Evolutionary conservation across 306 rosid species (phyloP).

Genomic region (Glycine latifolia): DNA sequence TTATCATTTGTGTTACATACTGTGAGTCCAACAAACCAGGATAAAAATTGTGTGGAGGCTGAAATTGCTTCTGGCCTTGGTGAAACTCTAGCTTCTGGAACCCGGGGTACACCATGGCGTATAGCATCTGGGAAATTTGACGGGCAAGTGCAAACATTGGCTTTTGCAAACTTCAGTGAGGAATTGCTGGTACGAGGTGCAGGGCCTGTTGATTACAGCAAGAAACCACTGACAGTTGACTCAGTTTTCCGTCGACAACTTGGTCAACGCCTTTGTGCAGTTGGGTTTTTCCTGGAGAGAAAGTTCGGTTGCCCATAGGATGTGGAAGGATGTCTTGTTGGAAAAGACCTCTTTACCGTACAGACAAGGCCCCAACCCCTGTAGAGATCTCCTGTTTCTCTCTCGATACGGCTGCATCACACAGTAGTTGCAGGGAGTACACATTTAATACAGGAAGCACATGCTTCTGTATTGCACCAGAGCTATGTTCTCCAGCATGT

Average conservation of each 20-base stretch:
- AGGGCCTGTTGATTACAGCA: conserved; percentile 91
- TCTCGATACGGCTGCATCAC: too few relatives aligned
- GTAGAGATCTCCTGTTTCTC: conserved; percentile 10
- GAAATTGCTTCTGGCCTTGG: conserved; percentile 97
- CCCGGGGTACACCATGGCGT: conserved; percentile 96
- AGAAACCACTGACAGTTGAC: conserved; percentile 78
- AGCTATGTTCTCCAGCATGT: neutral
- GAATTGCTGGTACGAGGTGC: conserved; percentile 77
- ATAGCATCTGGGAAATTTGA: conserved; percentile 84
- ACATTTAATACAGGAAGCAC: too few relatives aligned
- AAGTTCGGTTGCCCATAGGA: conserved; percentile 93
- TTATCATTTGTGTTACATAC: conserved; percentile 93
- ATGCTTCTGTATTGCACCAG: neutral
- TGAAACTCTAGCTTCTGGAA: conserved; percentile 97
- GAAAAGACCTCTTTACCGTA: conserved; percentile 81
- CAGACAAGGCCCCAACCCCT: conserved; percentile 95
- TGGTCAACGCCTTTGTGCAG: conserved; percentile 89
- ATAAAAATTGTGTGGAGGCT: conserved; percentile 79
- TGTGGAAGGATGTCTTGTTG: conserved; percentile 89
- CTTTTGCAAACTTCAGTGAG: conserved; percentile 95
- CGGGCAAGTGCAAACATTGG: conserved; percentile 71
- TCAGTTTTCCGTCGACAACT: conserved; percentile 76
- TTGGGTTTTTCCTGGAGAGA: conserved; percentile 85
- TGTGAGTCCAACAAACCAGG: conserved; percentile 72
- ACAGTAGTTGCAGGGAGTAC: too few relatives aligned